Percentiles rank a stretch among this genome's conserved stretches.
Evolutionary conservation across 2,329 filamentous ascomycete genomes (phyloP).

Genomic region (Cladosporium sp.): DNA sequence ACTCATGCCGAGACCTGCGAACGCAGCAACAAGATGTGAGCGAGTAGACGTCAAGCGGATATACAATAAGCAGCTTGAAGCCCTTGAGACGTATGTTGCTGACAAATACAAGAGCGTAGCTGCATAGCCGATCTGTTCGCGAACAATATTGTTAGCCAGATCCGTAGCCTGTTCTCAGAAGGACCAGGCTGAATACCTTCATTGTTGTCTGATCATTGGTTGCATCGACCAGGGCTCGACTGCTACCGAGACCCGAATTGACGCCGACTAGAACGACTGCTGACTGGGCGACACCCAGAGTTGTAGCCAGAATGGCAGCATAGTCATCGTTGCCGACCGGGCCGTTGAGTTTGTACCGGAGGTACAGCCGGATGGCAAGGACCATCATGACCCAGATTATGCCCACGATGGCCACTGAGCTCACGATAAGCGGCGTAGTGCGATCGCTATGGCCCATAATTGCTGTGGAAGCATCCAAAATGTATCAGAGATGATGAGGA

Average conservation of each 20-base stretch:
- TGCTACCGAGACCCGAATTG: constrained; percentile 21
- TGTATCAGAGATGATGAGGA: neutral
- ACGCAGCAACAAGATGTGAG: constrained; percentile 18
- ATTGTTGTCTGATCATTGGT: neutral
- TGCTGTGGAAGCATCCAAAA: neutral
- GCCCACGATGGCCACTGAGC: constrained; percentile 14
- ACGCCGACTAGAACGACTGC: constrained; percentile 17
- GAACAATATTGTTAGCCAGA: neutral
- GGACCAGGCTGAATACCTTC: neutral
- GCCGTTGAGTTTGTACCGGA: constrained; percentile 27
- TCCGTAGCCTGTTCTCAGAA: neutral
- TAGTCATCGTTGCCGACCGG: constrained; percentile 27
- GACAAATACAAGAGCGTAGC: neutral
- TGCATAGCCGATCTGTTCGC: constrained; percentile 1
- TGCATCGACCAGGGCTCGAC: neutral
- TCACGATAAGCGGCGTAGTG: neutral
- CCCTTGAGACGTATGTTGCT: constrained; percentile 16
- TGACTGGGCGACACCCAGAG: constrained; percentile 19
- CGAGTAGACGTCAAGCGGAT: constrained; percentile 19
- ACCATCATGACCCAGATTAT: constrained; percentile 23
- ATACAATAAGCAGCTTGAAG: constrained; percentile 25
- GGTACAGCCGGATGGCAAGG: constrained; percentile 24
- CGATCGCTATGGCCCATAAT: neutral
- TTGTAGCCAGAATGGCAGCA: constrained; percentile 24
- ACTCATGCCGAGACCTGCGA: constrained; percentile 14